Conservation (phyloP, 192 early-diverging fungal species). For the Coemansia sp. region DNA sequence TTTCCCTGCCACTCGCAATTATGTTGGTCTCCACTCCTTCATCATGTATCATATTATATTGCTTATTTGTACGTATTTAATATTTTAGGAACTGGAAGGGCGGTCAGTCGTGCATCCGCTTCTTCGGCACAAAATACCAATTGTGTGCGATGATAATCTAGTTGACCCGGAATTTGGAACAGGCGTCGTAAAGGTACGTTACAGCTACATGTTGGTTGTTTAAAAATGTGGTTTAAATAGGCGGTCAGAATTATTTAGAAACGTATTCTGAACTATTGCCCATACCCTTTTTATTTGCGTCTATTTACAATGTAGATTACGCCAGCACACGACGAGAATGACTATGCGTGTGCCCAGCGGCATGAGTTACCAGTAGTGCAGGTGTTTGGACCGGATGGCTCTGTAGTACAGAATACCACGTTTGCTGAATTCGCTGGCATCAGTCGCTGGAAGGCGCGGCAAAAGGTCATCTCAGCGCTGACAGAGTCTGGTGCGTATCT, state of each 20-base stretch:
- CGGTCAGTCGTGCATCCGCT: conserved; percentile 84
- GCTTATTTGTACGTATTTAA: background rate
- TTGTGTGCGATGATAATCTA: conserved; percentile 77
- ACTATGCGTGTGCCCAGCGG: conserved; percentile 84
- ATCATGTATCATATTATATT: background rate
- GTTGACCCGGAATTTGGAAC: conserved; percentile 93
- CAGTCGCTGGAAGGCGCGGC: conserved; percentile 82
- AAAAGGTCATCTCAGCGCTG: conserved; percentile 64
- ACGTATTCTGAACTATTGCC: no score
- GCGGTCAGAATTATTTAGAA: no score
- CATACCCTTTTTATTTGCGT: no score
- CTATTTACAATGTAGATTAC: conserved; percentile 65
- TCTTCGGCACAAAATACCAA: conserved; percentile 71
- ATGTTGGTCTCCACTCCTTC: no score
- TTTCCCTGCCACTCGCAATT: background rate
- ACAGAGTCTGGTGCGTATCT: conserved; percentile 65
- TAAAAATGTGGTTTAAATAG: background rate
- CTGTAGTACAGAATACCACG: conserved; percentile 33
- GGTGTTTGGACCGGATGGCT: conserved; percentile 85
- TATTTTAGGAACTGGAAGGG: conserved; percentile 56
- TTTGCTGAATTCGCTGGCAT: conserved; percentile 35
- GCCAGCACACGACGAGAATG: conserved; percentile 92
- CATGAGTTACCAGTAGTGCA: conserved; percentile 77
- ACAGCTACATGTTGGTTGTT: background rate
- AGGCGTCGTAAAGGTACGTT: conserved; percentile 86